phyloP scores from a whole-genome alignment of 805 yeast species.

The Nakazawaea holstii region DNA sequence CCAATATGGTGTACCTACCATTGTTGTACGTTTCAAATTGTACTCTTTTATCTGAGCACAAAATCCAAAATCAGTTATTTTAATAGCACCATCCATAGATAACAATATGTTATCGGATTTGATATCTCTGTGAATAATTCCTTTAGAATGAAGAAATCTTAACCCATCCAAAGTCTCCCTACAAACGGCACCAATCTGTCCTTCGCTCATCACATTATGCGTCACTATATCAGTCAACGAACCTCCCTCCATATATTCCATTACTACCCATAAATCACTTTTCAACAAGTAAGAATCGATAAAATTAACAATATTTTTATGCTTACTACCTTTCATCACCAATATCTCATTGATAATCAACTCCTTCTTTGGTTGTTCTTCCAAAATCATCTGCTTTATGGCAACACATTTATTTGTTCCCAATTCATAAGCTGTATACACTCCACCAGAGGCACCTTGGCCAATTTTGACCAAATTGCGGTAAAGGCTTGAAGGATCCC shows the following conservation, averaged over 20 bases:
- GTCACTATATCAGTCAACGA: constrained; percentile 93
- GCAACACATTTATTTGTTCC: constrained; percentile 67
- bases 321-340: constrained; percentile 91
- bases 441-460: constrained; percentile 98
- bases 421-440: constrained; percentile 75
- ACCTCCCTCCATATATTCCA: constrained; percentile 99
- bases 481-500: constrained; percentile 75
- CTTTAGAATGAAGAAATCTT: constrained; percentile 82
- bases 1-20: constrained; percentile 90
- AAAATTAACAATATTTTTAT: constrained; percentile 89
- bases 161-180: constrained; percentile 86
- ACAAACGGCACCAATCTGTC: constrained; percentile 93
- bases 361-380: constrained; percentile 93
- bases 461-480: constrained; percentile 78
- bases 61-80: constrained; percentile 78
- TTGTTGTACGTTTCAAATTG: constrained; percentile 69
- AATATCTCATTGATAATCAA: constrained; percentile 89
- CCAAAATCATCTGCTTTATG: constrained; percentile 92
- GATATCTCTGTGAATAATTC: constrained; percentile 93
- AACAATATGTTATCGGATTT: constrained; percentile 90
- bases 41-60: constrained; percentile 77
- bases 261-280: constrained; percentile 90
- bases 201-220: constrained; percentile 81
- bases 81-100: constrained; percentile 80
- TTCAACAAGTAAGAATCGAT: constrained; percentile 76